Evolutionary conservation across 305 asterid species (phyloP), one percentile per base, ranked within the genome.

Genomic region (Fraxinus baroniana): DNA sequence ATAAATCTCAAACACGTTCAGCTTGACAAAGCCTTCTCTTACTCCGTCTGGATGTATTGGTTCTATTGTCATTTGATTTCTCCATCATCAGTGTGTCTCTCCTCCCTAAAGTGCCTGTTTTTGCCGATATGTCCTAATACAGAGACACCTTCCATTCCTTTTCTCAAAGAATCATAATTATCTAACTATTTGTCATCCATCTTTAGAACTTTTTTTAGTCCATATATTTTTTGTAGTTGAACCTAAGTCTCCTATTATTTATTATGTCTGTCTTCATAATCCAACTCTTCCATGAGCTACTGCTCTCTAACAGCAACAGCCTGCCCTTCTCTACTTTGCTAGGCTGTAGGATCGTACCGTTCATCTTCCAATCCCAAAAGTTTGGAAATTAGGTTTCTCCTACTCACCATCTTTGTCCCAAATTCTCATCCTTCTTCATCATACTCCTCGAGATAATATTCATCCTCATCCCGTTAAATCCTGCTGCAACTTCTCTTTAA

Each of bases 141-240:
- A 89, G 93, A 55, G 95, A 94, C 70, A 91, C 97, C 91, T 89
- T 87, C 95, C 97, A 95, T 81, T 91, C 97, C 84, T 87, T 83
- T 94, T 90, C 93, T 94, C 75, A 94, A 36, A 28, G 98, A 84
- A 49, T 94, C 97, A 81, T 84, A 46, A 46, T 46, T 89, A 87
- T 91, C 93, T 87, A 94, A 84, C 35, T 92, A 97, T 81, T 89
- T 91, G 36, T 95, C 97, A 74, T 93, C 97, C 88, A 88, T 80
- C 76, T 5, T 55, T 32, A 94, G 72, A 78, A 95, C 73, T 74
- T 95, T 94, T 60, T 85, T 84, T 81, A 93, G 80, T 17, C 98
- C 98, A 72, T 78, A 93, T 80, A 72, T 81, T 41, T 92, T 26
- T 26, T 26, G 90, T 95, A 95, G 85, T 89, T 91, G 82, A 95